These are phyloP conservation scores for Vigna nakashimae DNA, from an alignment of 306 rosid genomes.

Conservation along the genomic window DNA sequence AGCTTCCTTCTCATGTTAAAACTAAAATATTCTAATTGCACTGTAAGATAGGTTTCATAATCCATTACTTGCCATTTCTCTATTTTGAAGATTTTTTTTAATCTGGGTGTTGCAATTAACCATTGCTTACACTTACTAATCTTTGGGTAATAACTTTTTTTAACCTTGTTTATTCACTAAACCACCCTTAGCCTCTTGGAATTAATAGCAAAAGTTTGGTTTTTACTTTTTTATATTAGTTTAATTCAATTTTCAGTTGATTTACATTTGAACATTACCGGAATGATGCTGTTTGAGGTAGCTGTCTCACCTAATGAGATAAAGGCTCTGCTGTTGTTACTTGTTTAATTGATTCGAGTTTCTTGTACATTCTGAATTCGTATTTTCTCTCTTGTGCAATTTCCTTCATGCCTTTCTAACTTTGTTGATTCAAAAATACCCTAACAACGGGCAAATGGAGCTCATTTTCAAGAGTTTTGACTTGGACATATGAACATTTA, in stretches of 20 bases:
- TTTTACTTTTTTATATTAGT: not conserved
- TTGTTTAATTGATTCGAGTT: slow-evolving; percentile 10
- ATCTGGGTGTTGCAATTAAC: not conserved
- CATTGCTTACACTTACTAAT: slow-evolving; percentile 11
- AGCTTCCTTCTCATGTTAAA: not conserved
- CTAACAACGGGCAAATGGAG: not conserved
- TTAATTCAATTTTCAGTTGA: not conserved
- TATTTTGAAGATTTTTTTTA: not conserved
- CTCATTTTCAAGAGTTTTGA: slow-evolving; percentile 9
- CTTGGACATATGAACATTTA: not conserved
- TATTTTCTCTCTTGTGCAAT: slow-evolving; percentile 2
- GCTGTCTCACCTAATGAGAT: not conserved
- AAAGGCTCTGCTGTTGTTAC: not conserved
- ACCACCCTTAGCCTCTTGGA: not conserved
- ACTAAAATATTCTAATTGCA: not conserved
- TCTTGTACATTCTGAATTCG: not conserved
- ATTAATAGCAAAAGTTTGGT: slow-evolving; percentile 3
- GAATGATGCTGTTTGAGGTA: not conserved
- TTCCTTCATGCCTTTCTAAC: slow-evolving; percentile 9
- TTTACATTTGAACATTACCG: not conserved
- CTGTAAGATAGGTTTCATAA: not conserved
- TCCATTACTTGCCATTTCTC: not conserved
- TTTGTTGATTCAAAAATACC: not conserved
- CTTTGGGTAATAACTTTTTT: not conserved
- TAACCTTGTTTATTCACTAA: not conserved